Percentiles rank a stretch among this genome's conserved stretches.
These are phyloP conservation scores for Nemania bipapillata DNA, from an alignment of 2,329 filamentous ascomycete genomes.

Conservation along the genomic window DNA sequence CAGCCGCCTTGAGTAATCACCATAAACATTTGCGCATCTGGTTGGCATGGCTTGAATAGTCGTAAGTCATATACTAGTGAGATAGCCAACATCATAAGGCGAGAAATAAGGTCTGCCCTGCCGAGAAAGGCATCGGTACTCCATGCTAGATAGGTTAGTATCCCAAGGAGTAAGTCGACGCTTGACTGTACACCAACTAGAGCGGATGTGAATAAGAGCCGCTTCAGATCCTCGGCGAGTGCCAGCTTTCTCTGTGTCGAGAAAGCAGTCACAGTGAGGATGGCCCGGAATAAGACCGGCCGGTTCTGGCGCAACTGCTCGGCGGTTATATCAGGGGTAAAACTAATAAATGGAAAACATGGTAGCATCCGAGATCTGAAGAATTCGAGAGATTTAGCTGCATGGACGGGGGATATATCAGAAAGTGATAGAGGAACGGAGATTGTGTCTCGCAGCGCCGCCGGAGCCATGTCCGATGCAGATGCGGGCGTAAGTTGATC, in stretches of 20 bases:
- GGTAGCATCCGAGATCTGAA: conserved; percentile 53
- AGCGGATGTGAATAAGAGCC: conserved; percentile 46
- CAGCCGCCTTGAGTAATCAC: conserved; percentile 48
- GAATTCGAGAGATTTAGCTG: conserved; percentile 2
- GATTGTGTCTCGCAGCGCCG: conserved; percentile 36
- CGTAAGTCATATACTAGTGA: conserved; percentile 54
- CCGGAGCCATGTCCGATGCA: conserved; percentile 24
- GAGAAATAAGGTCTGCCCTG: conserved; percentile 48
- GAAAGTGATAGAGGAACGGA: neutral
- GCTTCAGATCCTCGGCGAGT: conserved; percentile 50
- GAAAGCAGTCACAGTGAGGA: conserved; percentile 50
- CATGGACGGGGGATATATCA: conserved; percentile 37
- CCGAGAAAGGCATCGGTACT: conserved; percentile 53
- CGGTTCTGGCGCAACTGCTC: conserved; percentile 49
- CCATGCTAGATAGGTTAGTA: conserved; percentile 55
- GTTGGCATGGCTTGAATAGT: conserved; percentile 49
- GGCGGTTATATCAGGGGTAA: conserved; percentile 47
- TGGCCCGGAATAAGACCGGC: conserved; percentile 53
- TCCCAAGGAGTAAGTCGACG: conserved; percentile 53
- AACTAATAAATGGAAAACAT: conserved; percentile 52
- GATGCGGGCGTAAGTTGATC: conserved; percentile 23
- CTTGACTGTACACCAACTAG: conserved; percentile 46
- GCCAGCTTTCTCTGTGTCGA: conserved; percentile 47
- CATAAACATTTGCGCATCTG: conserved; percentile 48
- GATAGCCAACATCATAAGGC: conserved; percentile 54